These are phyloP conservation scores for Sporothrix brunneoviolacea DNA, from an alignment of 2,329 filamentous ascomycete species.

Conservation along the genomic window DNA sequence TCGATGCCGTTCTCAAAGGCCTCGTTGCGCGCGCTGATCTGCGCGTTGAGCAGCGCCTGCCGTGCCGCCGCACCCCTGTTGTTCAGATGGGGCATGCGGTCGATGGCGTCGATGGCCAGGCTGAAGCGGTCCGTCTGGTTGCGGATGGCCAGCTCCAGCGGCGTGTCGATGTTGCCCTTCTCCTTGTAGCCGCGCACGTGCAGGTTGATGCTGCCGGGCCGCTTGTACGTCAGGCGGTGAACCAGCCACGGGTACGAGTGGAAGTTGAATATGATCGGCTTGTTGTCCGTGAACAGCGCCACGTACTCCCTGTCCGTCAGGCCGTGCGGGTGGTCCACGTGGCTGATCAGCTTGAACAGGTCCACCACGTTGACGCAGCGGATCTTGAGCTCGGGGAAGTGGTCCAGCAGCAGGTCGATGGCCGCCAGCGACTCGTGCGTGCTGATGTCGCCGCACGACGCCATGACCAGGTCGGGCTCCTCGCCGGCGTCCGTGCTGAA, in stretches of 20 bases:
- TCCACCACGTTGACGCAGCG: constrained; percentile 77
- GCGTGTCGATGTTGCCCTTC: constrained; percentile 80
- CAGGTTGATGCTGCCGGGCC: constrained; percentile 59
- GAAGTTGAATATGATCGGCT: constrained; percentile 76
- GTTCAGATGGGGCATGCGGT: constrained; percentile 54
- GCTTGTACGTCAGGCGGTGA: constrained; percentile 69
- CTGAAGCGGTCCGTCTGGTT: constrained; percentile 74
- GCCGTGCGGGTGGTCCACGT: constrained; percentile 66
- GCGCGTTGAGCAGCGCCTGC: constrained; percentile 57
- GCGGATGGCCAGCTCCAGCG: constrained; percentile 68
- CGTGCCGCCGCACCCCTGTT: constrained; percentile 58
- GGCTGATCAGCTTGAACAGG: constrained; percentile 70
- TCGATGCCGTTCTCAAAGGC: constrained; percentile 67
- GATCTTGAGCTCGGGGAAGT: constrained; percentile 66
- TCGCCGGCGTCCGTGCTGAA: constrained; percentile 63
- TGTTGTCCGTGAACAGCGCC: constrained; percentile 64
- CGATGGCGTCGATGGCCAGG: constrained; percentile 69
- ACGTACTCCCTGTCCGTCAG: constrained; percentile 59
- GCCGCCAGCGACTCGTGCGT: constrained; percentile 70
- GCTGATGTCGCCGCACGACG: constrained; percentile 66
- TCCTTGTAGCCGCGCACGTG: constrained; percentile 75
- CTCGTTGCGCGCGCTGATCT: constrained; percentile 56
- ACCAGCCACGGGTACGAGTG: constrained; percentile 78
- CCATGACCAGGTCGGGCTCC: constrained; percentile 71
- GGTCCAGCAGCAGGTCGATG: constrained; percentile 63